phyloP scores from a whole-genome alignment of 2,329 filamentous ascomycete species.

The Grosmannia serpens region DNA sequence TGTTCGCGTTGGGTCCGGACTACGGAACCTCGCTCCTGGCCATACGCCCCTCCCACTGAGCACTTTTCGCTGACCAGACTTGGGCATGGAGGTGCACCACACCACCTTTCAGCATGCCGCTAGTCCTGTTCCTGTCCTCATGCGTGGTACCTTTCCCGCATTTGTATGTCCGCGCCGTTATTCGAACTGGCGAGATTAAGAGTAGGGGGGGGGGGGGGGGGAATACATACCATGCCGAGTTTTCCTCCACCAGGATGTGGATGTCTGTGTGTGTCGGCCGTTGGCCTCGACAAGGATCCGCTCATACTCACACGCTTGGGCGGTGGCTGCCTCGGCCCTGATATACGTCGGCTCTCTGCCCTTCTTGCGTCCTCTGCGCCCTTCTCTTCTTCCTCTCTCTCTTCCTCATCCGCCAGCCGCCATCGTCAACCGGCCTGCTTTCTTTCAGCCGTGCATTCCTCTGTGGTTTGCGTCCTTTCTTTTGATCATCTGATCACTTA shows the following conservation, averaged over 20 bases:
- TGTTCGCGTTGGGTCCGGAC: no score
- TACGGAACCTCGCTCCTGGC: no score
- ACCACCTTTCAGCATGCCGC: background rate
- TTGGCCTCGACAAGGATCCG: background rate
- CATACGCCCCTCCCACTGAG: no score
- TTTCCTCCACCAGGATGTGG: background rate
- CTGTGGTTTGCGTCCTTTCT: constrained; percentile 14
- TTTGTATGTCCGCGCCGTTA: background rate
- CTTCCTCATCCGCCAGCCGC: background rate
- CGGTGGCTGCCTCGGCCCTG: background rate
- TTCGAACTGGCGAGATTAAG: background rate
- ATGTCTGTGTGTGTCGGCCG: background rate
- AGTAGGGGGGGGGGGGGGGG: background rate
- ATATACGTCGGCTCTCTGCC: background rate
- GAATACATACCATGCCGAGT: background rate
- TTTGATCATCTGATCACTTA: constrained; percentile 10
- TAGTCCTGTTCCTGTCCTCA: constrained; percentile 6
- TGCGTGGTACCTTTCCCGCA: background rate
- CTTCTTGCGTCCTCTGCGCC: background rate
- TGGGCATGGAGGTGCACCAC: background rate
- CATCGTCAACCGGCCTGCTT: constrained; percentile 2
- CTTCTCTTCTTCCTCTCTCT: background rate
- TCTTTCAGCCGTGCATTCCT: constrained; percentile 9
- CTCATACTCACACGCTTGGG: no score
- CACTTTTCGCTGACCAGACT: background rate